Percentiles rank a stretch among this genome's conserved stretches.
These are phyloP conservation scores for Acacia concinna DNA, from an alignment of 331 rosid genomes.

Conservation along the genomic window DNA sequence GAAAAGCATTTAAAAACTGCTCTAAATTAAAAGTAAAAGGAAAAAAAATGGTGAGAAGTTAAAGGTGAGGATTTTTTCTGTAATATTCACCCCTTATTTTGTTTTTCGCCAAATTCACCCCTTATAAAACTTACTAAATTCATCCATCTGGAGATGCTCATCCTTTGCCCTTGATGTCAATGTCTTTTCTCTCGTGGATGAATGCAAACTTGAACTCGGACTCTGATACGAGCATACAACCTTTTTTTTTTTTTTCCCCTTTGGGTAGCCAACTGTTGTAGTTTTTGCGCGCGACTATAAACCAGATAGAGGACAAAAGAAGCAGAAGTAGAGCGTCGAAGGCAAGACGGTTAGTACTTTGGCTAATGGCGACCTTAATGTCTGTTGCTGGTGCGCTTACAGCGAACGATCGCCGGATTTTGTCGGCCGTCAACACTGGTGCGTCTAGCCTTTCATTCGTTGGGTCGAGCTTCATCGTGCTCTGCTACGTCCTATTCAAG, in stretches of 20 bases:
- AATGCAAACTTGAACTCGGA: not conserved
- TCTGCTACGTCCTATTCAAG: constrained; percentile 94
- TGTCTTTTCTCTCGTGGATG: not conserved
- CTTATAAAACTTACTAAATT: too few species aligned
- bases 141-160: too few species aligned
- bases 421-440: constrained; percentile 64
- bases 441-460: constrained; percentile 85
- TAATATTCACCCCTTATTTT: too few species aligned
- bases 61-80: too few species aligned
- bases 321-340: not conserved
- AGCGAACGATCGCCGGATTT: constrained; percentile 59
- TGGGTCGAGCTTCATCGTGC: constrained; percentile 88
- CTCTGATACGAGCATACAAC: not conserved
- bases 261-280: not conserved
- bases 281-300: not conserved
- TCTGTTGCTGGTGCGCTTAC: constrained; percentile 51
- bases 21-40: too few species aligned
- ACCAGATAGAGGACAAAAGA: not conserved
- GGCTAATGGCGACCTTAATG: constrained; percentile 51
- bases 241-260: not conserved
- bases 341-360: constrained; percentile 6
- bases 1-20: too few species aligned
- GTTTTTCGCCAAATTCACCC: too few species aligned
- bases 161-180: too few species aligned
- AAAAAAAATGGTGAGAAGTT: too few species aligned